These are phyloP conservation scores for Silene latifolia DNA, from an alignment of 148 eudicot genomes.

Conservation along the genomic window DNA sequence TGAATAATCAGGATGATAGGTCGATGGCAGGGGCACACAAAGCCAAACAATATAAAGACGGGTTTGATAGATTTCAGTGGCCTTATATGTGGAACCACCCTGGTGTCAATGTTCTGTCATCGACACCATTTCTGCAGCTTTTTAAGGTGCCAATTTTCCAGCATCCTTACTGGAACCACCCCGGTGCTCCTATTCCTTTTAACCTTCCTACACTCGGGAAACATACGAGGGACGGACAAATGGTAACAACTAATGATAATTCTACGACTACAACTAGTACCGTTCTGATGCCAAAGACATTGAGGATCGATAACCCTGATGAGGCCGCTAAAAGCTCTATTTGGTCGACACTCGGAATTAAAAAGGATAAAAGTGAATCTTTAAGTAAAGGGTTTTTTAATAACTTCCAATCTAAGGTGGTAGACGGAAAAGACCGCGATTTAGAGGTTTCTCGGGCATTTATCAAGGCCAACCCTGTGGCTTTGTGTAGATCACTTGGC, in stretches of 20 bases:
- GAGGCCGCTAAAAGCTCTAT: slow-evolving; percentile 93
- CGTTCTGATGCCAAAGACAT: slow-evolving; percentile 70
- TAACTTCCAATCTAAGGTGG: slow-evolving; percentile 61
- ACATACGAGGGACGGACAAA: slow-evolving; percentile 64
- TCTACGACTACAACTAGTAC: slow-evolving; percentile 7
- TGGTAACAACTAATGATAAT: slow-evolving; percentile 32
- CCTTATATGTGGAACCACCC: slow-evolving; percentile 61
- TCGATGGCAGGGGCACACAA: slow-evolving; percentile 30
- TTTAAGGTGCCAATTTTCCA: slow-evolving; percentile 61
- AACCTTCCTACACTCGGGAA: slow-evolving; percentile 66
- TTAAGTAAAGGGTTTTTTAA: slow-evolving; percentile 50
- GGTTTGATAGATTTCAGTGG: slow-evolving; percentile 54
- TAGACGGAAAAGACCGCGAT: slow-evolving; percentile 30
- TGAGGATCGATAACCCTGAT: slow-evolving; percentile 89
- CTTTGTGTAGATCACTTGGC: slow-evolving; percentile 62
- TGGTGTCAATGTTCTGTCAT: slow-evolving; percentile 48
- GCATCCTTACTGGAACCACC: slow-evolving; percentile 57
- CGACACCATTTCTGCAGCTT: slow-evolving; percentile 55
- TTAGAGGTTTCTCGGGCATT: slow-evolving; percentile 34
- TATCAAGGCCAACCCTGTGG: slow-evolving; percentile 70
- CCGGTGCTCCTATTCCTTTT: slow-evolving; percentile 50
- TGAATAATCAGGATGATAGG: slow-evolving; percentile 42
- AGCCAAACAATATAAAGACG: slow-evolving; percentile 35
- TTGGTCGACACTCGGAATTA: slow-evolving; percentile 86
- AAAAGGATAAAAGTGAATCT: slow-evolving; percentile 43